Conservation (phyloP, 108 stramenopile genomes). For the Chaetoceros muelleri region DNA sequence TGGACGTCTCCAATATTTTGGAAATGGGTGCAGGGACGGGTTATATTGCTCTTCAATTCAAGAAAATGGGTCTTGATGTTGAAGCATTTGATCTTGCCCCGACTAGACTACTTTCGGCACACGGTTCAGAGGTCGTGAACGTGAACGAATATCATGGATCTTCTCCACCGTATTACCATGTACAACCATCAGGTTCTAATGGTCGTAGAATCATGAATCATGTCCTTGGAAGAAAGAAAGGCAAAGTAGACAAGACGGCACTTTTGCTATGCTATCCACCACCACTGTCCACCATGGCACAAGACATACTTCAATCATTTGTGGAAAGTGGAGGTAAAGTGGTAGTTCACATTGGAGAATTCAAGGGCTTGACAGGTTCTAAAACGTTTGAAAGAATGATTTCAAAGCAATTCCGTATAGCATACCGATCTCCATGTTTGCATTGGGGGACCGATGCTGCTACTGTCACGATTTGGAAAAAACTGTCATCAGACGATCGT, state of each 20-base stretch:
- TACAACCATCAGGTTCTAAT: slow-evolving; percentile 7
- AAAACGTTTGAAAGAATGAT: slow-evolving; percentile 24
- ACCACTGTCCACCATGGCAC: slow-evolving; percentile 38
- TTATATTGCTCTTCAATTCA: slow-evolving; percentile 32
- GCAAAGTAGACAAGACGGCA: slow-evolving; percentile 5
- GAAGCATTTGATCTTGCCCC: slow-evolving; percentile 37
- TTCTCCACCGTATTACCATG: slow-evolving; percentile 26
- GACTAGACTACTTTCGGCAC: too few relatives aligned
- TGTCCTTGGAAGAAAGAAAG: neutral
- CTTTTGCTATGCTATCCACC: slow-evolving; percentile 52
- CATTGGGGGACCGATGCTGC: slow-evolving; percentile 52
- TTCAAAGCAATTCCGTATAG: slow-evolving; percentile 1
- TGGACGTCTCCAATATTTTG: slow-evolving; percentile 6
- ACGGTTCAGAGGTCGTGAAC: neutral
- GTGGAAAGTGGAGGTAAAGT: slow-evolving; percentile 12
- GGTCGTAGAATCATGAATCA: neutral
- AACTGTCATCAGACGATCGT: neutral
- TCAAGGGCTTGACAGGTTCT: slow-evolving; percentile 40
- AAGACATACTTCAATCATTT: slow-evolving; percentile 15
- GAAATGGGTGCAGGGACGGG: slow-evolving; percentile 58
- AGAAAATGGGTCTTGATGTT: slow-evolving; percentile 12
- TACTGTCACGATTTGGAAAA: slow-evolving; percentile 33
- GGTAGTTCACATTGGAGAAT: slow-evolving; percentile 49
- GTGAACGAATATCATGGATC: slow-evolving; percentile 52
- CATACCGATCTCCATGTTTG: slow-evolving; percentile 20